Base-by-base conservation (phyloP, 768 basidiomycete genomes). In the Omphalotus guepiniiformis region DNA sequence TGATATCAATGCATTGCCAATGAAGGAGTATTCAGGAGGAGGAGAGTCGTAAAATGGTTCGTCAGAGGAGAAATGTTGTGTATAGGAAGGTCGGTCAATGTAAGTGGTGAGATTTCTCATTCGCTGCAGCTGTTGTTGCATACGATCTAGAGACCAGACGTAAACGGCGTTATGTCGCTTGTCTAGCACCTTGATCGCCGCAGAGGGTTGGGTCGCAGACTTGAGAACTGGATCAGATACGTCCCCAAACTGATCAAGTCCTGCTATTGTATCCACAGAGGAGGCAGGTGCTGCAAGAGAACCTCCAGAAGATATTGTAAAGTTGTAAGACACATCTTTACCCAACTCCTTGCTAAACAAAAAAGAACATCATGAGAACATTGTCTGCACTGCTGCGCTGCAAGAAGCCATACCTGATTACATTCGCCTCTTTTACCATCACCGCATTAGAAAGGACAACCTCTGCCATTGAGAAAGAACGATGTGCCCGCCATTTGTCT, bases 41-140 rank as follows among this genome's bases (percentile, higher is more conserved):
- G 89, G 87, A 28, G 78, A 78, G 61, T 95, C 87, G 65, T 88
- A 93, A 70, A 98, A 99, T 2, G 91, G 87, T 66, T 92, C 92
- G 54, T 93, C 87, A 12, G 85, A 84, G 25, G 90, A 89, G 69
- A 98, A 96, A 65, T 98, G 95, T 53, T 85, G 87, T 8, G 91
- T 88, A 65, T 94, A 95, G 3, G 87, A 89, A 6, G 95, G 96
- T 38, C 88, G 83, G 64, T 93, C 89, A 53, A 93, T 87, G 61
- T 93, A 92, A 21, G 84, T 83, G 6, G 87, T 88, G 30, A 93
- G 70, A 62, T 94, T 95, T 42, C 92, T 85, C 94, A 98, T 98
- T 52, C 88, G 86, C 56, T 85, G 83, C 15, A 97, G 68, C 51
- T 93, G 93, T 54, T 92, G 89, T 54, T 87, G 80, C 65, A 97